Percentiles rank a stretch among this genome's conserved stretches.
Evolutionary conservation across 495 filamentous ascomycete genomes (phyloP).

Genomic region (Penicillium arizonense): DNA sequence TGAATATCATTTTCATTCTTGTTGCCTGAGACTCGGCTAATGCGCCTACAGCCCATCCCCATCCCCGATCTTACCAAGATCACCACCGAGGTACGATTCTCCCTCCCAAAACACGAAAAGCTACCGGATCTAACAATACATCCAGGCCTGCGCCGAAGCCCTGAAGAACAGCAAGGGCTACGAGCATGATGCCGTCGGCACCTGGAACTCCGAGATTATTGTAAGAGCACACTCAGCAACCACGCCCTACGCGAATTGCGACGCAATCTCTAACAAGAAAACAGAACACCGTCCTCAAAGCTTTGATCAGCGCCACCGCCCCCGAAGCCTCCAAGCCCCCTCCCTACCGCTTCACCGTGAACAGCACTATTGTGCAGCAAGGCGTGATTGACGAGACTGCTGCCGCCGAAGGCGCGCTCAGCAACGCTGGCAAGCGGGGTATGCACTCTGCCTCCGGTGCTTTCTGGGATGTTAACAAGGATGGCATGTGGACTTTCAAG

Average conservation of each 20-base stretch:
- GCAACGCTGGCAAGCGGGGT: slow-evolving; percentile 74
- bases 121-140: neutral
- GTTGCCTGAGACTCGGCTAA: slow-evolving; percentile 9
- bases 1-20: neutral
- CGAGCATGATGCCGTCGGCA: slow-evolving; percentile 72
- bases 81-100: slow-evolving; percentile 67
- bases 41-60: slow-evolving; percentile 64
- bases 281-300: slow-evolving; percentile 82
- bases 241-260: neutral
- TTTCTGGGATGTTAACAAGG: slow-evolving; percentile 96
- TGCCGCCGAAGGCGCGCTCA: slow-evolving; percentile 34
- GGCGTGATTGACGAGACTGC: slow-evolving; percentile 43
- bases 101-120: neutral
- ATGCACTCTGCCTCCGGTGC: slow-evolving; percentile 96
- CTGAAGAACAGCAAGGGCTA: slow-evolving; percentile 71
- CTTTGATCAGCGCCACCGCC: slow-evolving; percentile 78
- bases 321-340: slow-evolving; percentile 49
- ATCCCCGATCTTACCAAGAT: slow-evolving; percentile 77
- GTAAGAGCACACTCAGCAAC: slow-evolving; percentile 49
- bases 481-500: slow-evolving; percentile 98
- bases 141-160: slow-evolving; percentile 77
- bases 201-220: slow-evolving; percentile 91
- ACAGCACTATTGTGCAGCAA: slow-evolving; percentile 98
- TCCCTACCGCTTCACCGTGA: slow-evolving; percentile 86
- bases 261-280: slow-evolving; percentile 2